These are phyloP conservation scores for Elongisporangium prolatum DNA, from an alignment of 352 stramenopile species.

Conservation along the genomic window DNA sequence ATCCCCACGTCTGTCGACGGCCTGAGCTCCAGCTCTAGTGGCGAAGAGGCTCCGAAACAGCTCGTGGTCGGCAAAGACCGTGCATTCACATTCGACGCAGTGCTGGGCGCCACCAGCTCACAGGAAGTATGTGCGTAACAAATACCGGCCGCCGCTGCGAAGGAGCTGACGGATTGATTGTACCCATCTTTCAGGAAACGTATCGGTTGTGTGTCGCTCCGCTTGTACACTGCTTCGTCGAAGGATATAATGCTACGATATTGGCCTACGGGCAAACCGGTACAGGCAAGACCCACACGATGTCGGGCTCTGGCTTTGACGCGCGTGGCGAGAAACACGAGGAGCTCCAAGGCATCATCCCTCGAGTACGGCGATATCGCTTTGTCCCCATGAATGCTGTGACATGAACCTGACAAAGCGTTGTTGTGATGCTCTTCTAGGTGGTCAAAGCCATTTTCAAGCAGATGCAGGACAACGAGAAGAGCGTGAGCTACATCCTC, in stretches of 20 bases:
- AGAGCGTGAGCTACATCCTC: conserved; percentile 68
- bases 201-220: conserved; percentile 64
- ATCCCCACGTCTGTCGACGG: conserved; percentile 47
- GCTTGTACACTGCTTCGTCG: conserved; percentile 73
- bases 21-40: conserved; percentile 21
- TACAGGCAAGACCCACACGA: conserved; percentile 95
- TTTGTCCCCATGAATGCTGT: background rate
- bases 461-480: conserved; percentile 39
- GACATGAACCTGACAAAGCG: conserved; percentile 5
- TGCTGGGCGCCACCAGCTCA: conserved; percentile 66
- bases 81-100: conserved; percentile 88
- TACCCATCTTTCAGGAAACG: conserved; percentile 38
- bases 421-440: conserved; percentile 9
- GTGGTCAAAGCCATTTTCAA: conserved; percentile 74
- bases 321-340: conserved; percentile 41
- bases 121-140: conserved; percentile 46
- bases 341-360: conserved; percentile 80
- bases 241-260: conserved; percentile 83
- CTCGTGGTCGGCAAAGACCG: conserved; percentile 81
- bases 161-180: background rate
- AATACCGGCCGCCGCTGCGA: no score
- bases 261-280: conserved; percentile 85
- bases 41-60: conserved; percentile 32
- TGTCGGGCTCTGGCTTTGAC: conserved; percentile 71
- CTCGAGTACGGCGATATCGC: conserved; percentile 44